Evolutionary conservation across 352 stramenopile genomes (phyloP), one percentile per base, ranked within the genome.

Genomic region (Saprolegnia parasitica): DNA sequence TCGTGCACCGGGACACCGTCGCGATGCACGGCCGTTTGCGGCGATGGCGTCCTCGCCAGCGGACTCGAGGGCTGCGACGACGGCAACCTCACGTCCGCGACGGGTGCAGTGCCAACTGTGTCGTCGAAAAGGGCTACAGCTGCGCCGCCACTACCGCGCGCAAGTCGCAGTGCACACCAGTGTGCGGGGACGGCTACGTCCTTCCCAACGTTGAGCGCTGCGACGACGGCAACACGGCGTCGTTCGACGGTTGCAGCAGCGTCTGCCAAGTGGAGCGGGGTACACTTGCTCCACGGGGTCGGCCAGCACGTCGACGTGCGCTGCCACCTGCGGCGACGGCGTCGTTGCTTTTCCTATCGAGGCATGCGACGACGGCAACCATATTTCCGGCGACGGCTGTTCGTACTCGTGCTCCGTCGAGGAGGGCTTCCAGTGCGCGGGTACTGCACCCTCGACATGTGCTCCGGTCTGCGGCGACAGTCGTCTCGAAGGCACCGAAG

Each of bases 51-150:
- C 18, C 61, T 56, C 21, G 63, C 63, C 18, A 40, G 71, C 18
- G 65, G 61, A 1, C 64, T 68, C 18, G 73, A 77, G 49, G 64
- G 16, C n/a, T 77, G 73, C 47, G 73, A 77, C 65, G 73, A 77
- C 56, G 73, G 73, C 29, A 77, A 77, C 60, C 4, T 20, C 0
- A 35, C 54, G 6, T 29, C 15, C 32, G 70, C 40, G 73, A 77
- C 54, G 73, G 73, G 23, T 77, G 73, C 57, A 60, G 42, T 18
- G 10, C 24, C 5, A 71, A 45, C 21, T 77, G 73, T 49, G 37
- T 26, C 6, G 55, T 74, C 39, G 73, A 77, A 50, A 45, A 35
- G 6, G 73, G 73, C 20, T 77, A 58, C 21, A 54, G 61, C 4
- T 77, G 73, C 73, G 70, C 54, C n/a, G 68, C 49, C 29, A 56